Evolutionary conservation across 2,329 filamentous ascomycete genomes (phyloP).

Genomic region (Macroventuria anomochaeta): DNA sequence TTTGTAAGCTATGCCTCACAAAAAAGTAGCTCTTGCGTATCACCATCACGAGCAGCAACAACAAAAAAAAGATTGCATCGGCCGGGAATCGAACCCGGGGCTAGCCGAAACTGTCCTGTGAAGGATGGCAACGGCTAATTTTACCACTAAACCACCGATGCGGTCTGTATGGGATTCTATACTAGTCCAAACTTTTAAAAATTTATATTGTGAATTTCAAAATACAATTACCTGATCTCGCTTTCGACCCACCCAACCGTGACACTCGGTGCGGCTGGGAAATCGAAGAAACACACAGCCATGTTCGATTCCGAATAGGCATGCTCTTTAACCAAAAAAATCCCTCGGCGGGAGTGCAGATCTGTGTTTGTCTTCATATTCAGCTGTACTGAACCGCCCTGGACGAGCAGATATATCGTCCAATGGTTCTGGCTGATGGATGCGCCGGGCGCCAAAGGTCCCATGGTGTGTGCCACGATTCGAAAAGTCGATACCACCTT

Average conservation of each 20-base stretch:
- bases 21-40: no score
- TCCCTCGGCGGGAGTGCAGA: background rate
- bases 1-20: no score
- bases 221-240: no score
- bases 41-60: background rate
- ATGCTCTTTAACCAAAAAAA: background rate
- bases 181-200: no score
- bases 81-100: no score
- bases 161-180: no score
- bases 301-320: background rate
- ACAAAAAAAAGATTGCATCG: background rate
- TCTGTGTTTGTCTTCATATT: background rate
- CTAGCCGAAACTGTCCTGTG: constrained; percentile 22
- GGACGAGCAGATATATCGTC: background rate
- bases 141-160: constrained; percentile 33
- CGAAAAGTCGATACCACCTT: background rate
- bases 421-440: background rate
- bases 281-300: background rate
- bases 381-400: background rate
- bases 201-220: no score
- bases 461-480: background rate
- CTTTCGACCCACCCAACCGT: no score
- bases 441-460: background rate
- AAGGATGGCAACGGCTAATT: constrained; percentile 37
- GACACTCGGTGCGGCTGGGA: no score